Conservation (phyloP, 805 yeast species). For the Teunomyces panamensis region DNA sequence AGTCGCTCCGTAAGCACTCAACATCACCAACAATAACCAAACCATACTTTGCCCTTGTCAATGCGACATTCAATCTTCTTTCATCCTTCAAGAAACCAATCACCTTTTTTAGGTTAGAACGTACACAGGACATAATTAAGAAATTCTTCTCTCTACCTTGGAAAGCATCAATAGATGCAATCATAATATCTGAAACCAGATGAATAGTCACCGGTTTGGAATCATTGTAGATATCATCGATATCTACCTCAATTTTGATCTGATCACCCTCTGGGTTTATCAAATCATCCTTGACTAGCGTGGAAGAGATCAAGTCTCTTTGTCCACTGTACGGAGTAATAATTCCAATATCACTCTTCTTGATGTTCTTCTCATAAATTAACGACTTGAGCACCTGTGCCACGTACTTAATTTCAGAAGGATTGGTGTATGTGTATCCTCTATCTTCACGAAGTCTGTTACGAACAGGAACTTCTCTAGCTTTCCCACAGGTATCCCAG, state of each 20-base stretch:
- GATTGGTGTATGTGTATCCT: slow-evolving; percentile 60
- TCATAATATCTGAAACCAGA: slow-evolving; percentile 42
- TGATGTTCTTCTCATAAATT: slow-evolving; percentile 52
- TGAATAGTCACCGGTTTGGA: slow-evolving; percentile 49
- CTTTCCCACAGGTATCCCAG: slow-evolving; percentile 54
- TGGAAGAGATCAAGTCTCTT: slow-evolving; percentile 56
- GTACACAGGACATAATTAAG: slow-evolving; percentile 27
- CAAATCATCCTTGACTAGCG: slow-evolving; percentile 46
- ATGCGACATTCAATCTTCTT: slow-evolving; percentile 28
- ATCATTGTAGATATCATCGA: slow-evolving; percentile 53
- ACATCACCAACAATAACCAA: slow-evolving; percentile 33
- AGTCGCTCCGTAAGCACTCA: slow-evolving; percentile 44
- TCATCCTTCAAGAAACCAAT: slow-evolving; percentile 28
- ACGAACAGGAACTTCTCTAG: slow-evolving; percentile 48
- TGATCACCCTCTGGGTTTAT: slow-evolving; percentile 53
- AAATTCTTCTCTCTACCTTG: slow-evolving; percentile 31
- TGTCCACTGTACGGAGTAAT: slow-evolving; percentile 80
- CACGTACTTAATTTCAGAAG: slow-evolving; percentile 50
- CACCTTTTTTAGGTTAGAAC: slow-evolving; percentile 20
- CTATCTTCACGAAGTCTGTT: slow-evolving; percentile 44
- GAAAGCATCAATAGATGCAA: slow-evolving; percentile 34
- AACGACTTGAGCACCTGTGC: slow-evolving; percentile 47
- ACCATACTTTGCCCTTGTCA: slow-evolving; percentile 28
- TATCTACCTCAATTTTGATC: slow-evolving; percentile 53
- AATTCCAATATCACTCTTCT: slow-evolving; percentile 54